These are phyloP conservation scores for Penicillium silybi DNA, from an alignment of 495 filamentous ascomycete genomes.

Conservation along the genomic window DNA sequence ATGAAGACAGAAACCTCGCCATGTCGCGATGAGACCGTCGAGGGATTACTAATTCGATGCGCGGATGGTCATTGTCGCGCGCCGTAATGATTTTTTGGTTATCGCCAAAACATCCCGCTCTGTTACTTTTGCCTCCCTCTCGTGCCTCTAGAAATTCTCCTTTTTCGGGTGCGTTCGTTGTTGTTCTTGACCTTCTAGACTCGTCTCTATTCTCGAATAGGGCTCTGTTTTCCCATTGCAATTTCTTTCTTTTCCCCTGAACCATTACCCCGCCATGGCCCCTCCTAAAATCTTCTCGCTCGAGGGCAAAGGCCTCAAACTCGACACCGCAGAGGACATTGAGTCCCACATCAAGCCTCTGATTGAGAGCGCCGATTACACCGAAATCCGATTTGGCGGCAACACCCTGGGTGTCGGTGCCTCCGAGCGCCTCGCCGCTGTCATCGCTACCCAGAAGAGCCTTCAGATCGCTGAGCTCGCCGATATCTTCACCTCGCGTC, in stretches of 20 bases:
- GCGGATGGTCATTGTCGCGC: conserved; percentile 11
- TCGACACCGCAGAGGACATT: conserved; percentile 81
- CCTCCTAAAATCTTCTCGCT: conserved; percentile 78
- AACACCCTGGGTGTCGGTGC: conserved; percentile 92
- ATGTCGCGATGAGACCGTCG: conserved; percentile 10
- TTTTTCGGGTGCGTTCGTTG: conserved; percentile 1
- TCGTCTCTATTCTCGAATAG: not conserved
- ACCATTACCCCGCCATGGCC: conserved; percentile 47
- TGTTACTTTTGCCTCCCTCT: conserved; percentile 7
- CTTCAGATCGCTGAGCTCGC: conserved; percentile 84
- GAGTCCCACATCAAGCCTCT: conserved; percentile 78
- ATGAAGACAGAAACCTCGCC: not conserved
- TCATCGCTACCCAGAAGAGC: conserved; percentile 73
- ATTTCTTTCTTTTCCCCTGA: conserved; percentile 16
- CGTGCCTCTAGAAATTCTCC: conserved; percentile 6
- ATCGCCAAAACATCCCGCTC: conserved; percentile 17
- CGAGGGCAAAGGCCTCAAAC: conserved; percentile 84
- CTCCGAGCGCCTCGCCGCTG: conserved; percentile 73
- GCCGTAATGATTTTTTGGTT: conserved; percentile 26
- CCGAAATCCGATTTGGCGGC: conserved; percentile 77
- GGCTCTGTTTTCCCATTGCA: not conserved
- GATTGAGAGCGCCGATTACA: conserved; percentile 65
- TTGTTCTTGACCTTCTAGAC: not conserved
- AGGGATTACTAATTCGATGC: conserved; percentile 27
- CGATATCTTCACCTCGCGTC: conserved; percentile 94